These are phyloP conservation scores for Corynespora cassiicola DNA, from an alignment of 2,329 filamentous ascomycete species.

Conservation along the genomic window DNA sequence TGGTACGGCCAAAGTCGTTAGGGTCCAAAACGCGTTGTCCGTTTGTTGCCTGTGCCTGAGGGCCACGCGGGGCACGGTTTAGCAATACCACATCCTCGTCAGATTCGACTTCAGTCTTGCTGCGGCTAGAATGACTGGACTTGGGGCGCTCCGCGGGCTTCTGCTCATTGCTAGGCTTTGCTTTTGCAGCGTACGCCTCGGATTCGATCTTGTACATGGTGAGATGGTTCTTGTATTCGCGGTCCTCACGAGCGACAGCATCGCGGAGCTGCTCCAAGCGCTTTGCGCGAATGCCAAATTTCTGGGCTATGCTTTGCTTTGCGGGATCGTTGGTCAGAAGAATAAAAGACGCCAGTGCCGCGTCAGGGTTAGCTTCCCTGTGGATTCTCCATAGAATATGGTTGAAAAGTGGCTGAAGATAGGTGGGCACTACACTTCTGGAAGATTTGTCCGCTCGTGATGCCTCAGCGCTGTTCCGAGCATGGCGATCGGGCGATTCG, in stretches of 20 bases:
- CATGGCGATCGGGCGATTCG: constrained; percentile 32
- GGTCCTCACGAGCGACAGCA: constrained; percentile 56
- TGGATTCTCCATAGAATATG: constrained; percentile 60
- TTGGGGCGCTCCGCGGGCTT: constrained; percentile 32
- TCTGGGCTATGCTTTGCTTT: constrained; percentile 54
- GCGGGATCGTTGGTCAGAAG: constrained; percentile 57
- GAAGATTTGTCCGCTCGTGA: constrained; percentile 27
- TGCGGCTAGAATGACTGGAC: constrained; percentile 28
- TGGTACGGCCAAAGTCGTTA: constrained; percentile 54
- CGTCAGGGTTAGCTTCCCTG: constrained; percentile 54
- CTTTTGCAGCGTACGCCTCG: constrained; percentile 25
- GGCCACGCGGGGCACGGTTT: constrained; percentile 44
- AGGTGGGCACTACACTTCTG: constrained; percentile 43
- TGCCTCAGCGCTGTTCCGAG: constrained; percentile 36
- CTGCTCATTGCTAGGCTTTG: constrained; percentile 16
- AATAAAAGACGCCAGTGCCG: constrained; percentile 58
- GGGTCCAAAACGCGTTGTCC: constrained; percentile 53
- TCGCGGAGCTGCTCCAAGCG: constrained; percentile 58
- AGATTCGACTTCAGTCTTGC: constrained; percentile 27
- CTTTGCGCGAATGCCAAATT: constrained; percentile 58
- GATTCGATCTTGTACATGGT: constrained; percentile 46
- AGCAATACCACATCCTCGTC: constrained; percentile 48
- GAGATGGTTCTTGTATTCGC: constrained; percentile 52
- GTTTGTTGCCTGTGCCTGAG: constrained; percentile 31
- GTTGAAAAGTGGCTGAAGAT: constrained; percentile 57